Evolutionary conservation across 2,329 filamentous ascomycete species (phyloP).

Genomic region (Pyrenochaeta sp.): DNA sequence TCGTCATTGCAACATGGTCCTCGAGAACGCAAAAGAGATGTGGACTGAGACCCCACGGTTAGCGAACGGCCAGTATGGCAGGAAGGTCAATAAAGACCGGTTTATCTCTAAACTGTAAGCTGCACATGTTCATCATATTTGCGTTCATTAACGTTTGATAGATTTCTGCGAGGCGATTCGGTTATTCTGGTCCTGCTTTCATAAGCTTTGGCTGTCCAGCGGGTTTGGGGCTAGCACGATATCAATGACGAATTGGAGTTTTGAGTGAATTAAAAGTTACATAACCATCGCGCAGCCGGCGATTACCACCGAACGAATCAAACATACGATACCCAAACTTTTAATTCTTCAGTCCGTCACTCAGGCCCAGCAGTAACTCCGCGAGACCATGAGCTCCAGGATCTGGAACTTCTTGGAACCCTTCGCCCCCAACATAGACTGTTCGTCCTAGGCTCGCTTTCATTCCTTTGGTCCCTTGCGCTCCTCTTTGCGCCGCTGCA

Average conservation of each 20-base stretch:
- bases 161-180: slow-evolving; percentile 86
- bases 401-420: slow-evolving; percentile 77
- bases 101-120: slow-evolving; percentile 97
- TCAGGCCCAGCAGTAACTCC: slow-evolving; percentile 82
- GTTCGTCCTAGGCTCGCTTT: slow-evolving; percentile 83
- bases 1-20: slow-evolving; percentile 98
- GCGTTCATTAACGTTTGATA: slow-evolving; percentile 47
- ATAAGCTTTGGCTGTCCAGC: slow-evolving; percentile 52
- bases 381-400: slow-evolving; percentile 81
- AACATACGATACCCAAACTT: slow-evolving; percentile 38
- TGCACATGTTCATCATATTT: not conserved
- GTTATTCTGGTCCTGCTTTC: slow-evolving; percentile 88
- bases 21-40: slow-evolving; percentile 99
- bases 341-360: slow-evolving; percentile 59
- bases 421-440: slow-evolving; percentile 79
- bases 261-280: slow-evolving; percentile 44
- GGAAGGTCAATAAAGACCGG: slow-evolving; percentile 94
- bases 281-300: slow-evolving; percentile 38
- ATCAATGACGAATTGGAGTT: slow-evolving; percentile 31
- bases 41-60: slow-evolving; percentile 93
- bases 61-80: slow-evolving; percentile 85
- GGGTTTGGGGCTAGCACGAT: slow-evolving; percentile 20
- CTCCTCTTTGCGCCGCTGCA: slow-evolving; percentile 75
- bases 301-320: slow-evolving; percentile 34
- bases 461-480: slow-evolving; percentile 90